Evolutionary conservation across 306 rosid genomes (phyloP), one percentile per base, ranked within the genome.

Genomic region (Casuarina equisetifolia): DNA sequence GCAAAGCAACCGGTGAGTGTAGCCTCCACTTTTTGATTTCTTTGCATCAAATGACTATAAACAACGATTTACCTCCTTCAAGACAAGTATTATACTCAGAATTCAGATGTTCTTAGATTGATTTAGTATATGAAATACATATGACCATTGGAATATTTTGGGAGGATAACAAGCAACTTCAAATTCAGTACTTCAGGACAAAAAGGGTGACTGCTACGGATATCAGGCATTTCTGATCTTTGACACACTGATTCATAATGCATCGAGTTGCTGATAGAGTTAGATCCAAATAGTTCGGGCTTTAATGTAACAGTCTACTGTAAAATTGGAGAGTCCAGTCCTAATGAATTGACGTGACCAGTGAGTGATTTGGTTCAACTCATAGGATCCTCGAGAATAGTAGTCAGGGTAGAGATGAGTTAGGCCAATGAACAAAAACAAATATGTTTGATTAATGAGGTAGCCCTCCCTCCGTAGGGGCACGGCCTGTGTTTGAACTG

Each of bases 1-100:
- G 79, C 66, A 8, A 74, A 82, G 66, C 77, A 39, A 11, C 81
- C 86, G 93, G 98, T 95, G 87, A 53, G 50, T 17, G 52, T 52
- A 9, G 63, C 9, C 12, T 61, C 19, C 77, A 3, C 66, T 1
- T 17, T 25, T 40, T 17, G 19, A n/a, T 36, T 40, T 40, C 3
- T 66, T 59, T 39, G 16, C 16, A 42, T 39, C 71, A 40, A 40
- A 12, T 17, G 49, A 3, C 25, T 66, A 40, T 66, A 40, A 66
- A 38, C 50, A 66, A 16, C 6, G 48, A 66, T 6, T 20, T 58
- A n/a, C 20, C 20, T 58, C 68, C 12, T 35, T 61, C 68, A 17
- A 6, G 40, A 17, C 49, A 66, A 42, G 13, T 40, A 40, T 66
- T 66, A 66, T 42, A 16, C 42, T 66, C 12, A 15, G 70, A 40